Conservation (phyloP, 352 stramenopile species). For the Aphanomyces astaci region DNA sequence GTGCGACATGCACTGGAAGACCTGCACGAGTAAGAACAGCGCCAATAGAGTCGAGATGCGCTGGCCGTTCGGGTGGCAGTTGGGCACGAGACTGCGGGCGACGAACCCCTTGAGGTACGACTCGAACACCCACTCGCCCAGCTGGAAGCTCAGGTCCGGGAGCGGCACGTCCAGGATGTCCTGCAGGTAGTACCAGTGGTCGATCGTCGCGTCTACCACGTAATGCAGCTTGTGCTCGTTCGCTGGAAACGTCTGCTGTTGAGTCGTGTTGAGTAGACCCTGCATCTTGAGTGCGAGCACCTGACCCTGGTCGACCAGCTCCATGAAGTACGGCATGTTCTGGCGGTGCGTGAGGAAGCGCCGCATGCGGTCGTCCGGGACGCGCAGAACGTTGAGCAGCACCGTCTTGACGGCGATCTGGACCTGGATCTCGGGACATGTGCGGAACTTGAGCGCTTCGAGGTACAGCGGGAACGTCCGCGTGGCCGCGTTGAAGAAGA, state of each 20-base stretch:
- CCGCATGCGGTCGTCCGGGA: conserved; percentile 66
- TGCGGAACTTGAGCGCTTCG: conserved; percentile 56
- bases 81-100: conserved; percentile 60
- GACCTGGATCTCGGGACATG: conserved; percentile 75
- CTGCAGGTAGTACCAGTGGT: conserved; percentile 81
- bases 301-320: conserved; percentile 68
- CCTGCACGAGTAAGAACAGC: conserved; percentile 63
- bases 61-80: conserved; percentile 49
- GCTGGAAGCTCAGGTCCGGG: conserved; percentile 71
- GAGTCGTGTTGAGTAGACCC: conserved; percentile 46
- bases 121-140: conserved; percentile 65
- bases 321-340: conserved; percentile 68
- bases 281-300: conserved; percentile 72
- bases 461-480: conserved; percentile 63
- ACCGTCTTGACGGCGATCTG: conserved; percentile 83
- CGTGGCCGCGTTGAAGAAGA: conserved; percentile 55
- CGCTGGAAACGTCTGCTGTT: no score
- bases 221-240: conserved; percentile 67
- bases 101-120: conserved; percentile 60
- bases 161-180: conserved; percentile 78
- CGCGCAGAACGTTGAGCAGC: conserved; percentile 75
- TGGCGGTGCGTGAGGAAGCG: conserved; percentile 66
- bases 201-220: conserved; percentile 69
- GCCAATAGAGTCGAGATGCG: conserved; percentile 68
- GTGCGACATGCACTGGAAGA: conserved; percentile 71